phyloP scores from a whole-genome alignment of 768 basidiomycete species.

The Baorangia bicolor region DNA sequence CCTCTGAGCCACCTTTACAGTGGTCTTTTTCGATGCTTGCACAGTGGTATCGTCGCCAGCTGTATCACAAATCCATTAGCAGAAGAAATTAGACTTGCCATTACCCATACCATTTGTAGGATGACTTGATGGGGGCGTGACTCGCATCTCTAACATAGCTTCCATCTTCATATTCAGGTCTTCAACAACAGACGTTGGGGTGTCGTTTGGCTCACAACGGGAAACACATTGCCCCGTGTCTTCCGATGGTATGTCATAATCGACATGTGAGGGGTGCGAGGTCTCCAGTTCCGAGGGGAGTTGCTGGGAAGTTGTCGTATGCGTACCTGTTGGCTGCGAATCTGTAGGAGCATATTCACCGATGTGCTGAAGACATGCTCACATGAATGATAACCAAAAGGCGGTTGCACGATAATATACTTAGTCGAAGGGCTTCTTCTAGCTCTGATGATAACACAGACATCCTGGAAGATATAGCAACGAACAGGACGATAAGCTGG shows the following conservation, averaged over 20 bases:
- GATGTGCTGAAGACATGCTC: slow-evolving; percentile 4
- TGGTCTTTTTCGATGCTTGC: not conserved
- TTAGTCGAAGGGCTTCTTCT: slow-evolving; percentile 35
- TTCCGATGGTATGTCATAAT: slow-evolving; percentile 6
- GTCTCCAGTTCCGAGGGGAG: not conserved
- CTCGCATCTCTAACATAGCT: not conserved
- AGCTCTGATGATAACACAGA: slow-evolving; percentile 45
- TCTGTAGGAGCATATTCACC: slow-evolving; percentile 2
- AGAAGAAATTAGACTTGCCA: not conserved
- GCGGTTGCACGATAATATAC: slow-evolving; percentile 26
- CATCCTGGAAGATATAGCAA: slow-evolving; percentile 62
- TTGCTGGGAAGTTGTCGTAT: not conserved
- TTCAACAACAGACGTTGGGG: not conserved
- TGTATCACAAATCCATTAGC: slow-evolving; percentile 3
- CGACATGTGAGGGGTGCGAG: not conserved
- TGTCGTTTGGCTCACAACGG: not conserved
- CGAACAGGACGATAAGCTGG: slow-evolving; percentile 60
- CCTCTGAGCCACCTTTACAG: slow-evolving; percentile 5
- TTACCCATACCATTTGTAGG: slow-evolving; percentile 5
- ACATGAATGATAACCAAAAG: slow-evolving; percentile 36
- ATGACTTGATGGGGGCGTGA: not conserved
- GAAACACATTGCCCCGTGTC: slow-evolving; percentile 18
- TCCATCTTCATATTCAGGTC: not conserved
- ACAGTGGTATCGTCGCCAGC: not conserved
- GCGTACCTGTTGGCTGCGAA: slow-evolving; percentile 16